Conservation (phyloP, 2,329 filamentous ascomycete species). For the Aspergillus novofumigatus region DNA sequence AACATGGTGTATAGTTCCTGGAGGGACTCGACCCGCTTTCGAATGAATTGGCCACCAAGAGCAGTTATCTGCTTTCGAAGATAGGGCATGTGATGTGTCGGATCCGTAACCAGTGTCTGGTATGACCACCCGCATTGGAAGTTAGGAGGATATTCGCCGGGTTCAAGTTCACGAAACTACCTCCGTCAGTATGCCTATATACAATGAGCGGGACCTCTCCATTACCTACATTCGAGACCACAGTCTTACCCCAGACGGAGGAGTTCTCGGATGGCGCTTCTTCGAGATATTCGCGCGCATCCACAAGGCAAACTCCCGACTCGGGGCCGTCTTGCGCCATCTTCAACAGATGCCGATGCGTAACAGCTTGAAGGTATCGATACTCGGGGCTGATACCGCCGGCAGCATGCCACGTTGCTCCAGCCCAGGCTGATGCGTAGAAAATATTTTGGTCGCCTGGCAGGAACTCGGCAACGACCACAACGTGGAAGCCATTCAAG, state of each 20-base stretch:
- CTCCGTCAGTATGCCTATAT: conserved; percentile 1
- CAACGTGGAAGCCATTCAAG: conserved; percentile 31
- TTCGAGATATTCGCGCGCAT: conserved; percentile 34
- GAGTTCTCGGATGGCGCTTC: conserved; percentile 29
- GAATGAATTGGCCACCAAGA: conserved; percentile 33
- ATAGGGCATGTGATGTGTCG: conserved; percentile 36
- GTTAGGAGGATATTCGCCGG: conserved; percentile 29
- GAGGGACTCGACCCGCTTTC: conserved; percentile 30
- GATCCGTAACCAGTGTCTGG: conserved; percentile 35
- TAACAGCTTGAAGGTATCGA: conserved; percentile 33
- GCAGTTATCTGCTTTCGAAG: conserved; percentile 24
- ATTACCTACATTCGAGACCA: conserved; percentile 30
- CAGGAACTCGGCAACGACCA: conserved; percentile 34
- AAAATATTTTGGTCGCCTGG: conserved; percentile 34
- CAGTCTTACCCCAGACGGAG: conserved; percentile 32
- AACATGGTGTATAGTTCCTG: conserved; percentile 33
- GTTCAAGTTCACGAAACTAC: conserved; percentile 32
- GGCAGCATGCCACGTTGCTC: conserved; percentile 38
- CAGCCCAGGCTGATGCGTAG: conserved; percentile 39
- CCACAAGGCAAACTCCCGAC: conserved; percentile 33
- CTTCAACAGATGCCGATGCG: conserved; percentile 31
- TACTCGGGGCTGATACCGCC: conserved; percentile 33
- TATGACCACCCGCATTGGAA: conserved; percentile 35
- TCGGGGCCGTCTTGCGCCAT: conserved; percentile 33
- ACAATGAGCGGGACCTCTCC: neutral